These are phyloP conservation scores for Linum trigynum DNA, from an alignment of 345 rosid genomes.

Conservation along the genomic window DNA sequence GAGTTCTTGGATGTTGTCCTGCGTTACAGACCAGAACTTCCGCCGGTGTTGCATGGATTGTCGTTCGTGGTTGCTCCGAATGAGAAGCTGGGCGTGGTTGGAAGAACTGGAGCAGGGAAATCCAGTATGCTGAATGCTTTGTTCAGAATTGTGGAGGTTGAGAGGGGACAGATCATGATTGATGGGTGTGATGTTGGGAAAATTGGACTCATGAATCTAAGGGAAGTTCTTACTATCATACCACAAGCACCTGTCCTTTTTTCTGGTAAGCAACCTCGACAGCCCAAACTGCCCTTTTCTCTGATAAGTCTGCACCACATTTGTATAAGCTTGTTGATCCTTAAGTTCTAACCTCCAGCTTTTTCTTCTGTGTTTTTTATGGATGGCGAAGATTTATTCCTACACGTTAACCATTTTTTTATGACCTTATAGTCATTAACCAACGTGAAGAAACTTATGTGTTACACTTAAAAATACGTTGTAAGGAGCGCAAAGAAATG, in stretches of 20 bases:
- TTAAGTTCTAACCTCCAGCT: neutral
- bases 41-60: conserved; percentile 83
- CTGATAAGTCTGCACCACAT: neutral
- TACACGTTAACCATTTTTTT: too few species aligned
- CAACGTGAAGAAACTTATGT: too few species aligned
- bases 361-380: too few species aligned
- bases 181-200: conserved; percentile 2
- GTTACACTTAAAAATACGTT: too few species aligned
- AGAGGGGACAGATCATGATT: neutral
- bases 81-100: conserved; percentile 1
- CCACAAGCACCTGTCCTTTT: conserved; percentile 2
- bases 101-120: conserved; percentile 6
- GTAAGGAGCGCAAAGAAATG: too few species aligned
- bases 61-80: conserved; percentile 62
- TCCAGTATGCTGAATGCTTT: conserved; percentile 3
- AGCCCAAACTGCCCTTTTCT: neutral
- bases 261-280: conserved; percentile 37
- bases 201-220: neutral
- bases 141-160: conserved; percentile 2
- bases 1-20: conserved; percentile 85
- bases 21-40: conserved; percentile 90
- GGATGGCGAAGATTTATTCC: too few species aligned
- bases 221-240: conserved; percentile 1
- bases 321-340: neutral
- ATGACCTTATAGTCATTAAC: too few species aligned